Base-by-base conservation (phyloP, 176 grass and related monocot genomes). In the Lolium multiflorum region DNA sequence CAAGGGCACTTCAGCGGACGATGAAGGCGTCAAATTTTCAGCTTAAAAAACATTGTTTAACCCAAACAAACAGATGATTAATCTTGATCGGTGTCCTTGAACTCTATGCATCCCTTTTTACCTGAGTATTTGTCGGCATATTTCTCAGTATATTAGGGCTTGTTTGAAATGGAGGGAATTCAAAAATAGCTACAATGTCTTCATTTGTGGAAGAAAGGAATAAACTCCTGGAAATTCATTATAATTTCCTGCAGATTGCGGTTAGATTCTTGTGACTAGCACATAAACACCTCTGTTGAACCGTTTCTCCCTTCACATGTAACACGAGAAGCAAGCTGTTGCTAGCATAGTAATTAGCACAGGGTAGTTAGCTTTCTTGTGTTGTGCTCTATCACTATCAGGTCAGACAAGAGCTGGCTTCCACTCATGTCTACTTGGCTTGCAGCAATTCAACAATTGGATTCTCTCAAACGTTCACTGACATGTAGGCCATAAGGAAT, bases 11-110 rank as follows among this genome's bases (percentile, higher is more conserved):
- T 94, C 94, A 11, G 87, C 94, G 4, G 97, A 99, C 31, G 97
- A 96, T 3, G 97, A 94, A 87, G 96, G 94, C 6, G 92, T 99
- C 39, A 99, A 99, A 76, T 99, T 99, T 78, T 93, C 92, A 16
- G 92, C 82, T 15, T 99, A 90, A 83, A 73, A 90, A 83, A 73
- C 13, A 43, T 28, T 47, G 3, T 67, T 50, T 38, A 15, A 41
- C 14, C 35, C 15, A 41, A 71, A 20, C 67, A 39, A 24, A 15
- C 78, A 82, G 61, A 76, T 46, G 17, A 39, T 57, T 72, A 51
- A 84, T 77, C 31, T 71, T 71, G 49, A 25, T 78, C 55, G 10
- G 10, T 72, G 25, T 66, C 46, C 60, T 79, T 63, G 69, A 76
- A 76, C 28, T 70, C 83, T 57, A 43, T 35, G n/a, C 25, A 35